Evolutionary conservation across 805 yeast species (phyloP).

Genomic region (Zygotorulaspora chibaensis): DNA sequence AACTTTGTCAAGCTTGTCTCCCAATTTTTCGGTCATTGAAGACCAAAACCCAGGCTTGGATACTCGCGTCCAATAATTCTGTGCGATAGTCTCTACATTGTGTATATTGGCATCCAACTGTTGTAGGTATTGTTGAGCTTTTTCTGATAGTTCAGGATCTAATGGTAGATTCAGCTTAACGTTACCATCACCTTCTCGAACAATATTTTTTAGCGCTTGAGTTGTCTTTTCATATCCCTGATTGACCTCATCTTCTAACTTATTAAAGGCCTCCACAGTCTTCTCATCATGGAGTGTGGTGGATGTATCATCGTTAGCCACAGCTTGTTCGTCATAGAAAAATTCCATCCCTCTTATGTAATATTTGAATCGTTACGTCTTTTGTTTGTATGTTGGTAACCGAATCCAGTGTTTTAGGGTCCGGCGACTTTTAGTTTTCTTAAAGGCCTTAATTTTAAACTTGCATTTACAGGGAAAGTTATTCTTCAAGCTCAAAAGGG

Average conservation of each 20-base stretch:
- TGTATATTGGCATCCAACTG: constrained; percentile 72
- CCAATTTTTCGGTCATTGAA: constrained; percentile 19
- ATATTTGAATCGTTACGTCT: not conserved
- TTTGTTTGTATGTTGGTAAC: not conserved
- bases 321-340: constrained; percentile 28
- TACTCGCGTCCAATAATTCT: constrained; percentile 36
- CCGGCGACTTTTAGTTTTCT: not conserved
- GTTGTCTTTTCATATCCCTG: constrained; percentile 29
- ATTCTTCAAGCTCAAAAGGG: not conserved
- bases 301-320: constrained; percentile 8
- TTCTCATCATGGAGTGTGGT: constrained; percentile 32
- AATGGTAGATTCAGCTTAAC: constrained; percentile 29
- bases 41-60: constrained; percentile 30
- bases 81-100: constrained; percentile 64
- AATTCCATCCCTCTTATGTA: constrained; percentile 26
- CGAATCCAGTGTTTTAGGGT: not conserved
- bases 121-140: constrained; percentile 63
- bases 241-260: constrained; percentile 51
- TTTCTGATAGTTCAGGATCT: constrained; percentile 24
- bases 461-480: not conserved
- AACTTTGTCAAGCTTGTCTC: constrained; percentile 22
- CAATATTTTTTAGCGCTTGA: constrained; percentile 17
- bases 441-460: not conserved
- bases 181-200: constrained; percentile 22
- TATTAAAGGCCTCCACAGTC: constrained; percentile 50